Base-by-base conservation (phyloP, 768 basidiomycete genomes). In the Lyophyllum decastes region DNA sequence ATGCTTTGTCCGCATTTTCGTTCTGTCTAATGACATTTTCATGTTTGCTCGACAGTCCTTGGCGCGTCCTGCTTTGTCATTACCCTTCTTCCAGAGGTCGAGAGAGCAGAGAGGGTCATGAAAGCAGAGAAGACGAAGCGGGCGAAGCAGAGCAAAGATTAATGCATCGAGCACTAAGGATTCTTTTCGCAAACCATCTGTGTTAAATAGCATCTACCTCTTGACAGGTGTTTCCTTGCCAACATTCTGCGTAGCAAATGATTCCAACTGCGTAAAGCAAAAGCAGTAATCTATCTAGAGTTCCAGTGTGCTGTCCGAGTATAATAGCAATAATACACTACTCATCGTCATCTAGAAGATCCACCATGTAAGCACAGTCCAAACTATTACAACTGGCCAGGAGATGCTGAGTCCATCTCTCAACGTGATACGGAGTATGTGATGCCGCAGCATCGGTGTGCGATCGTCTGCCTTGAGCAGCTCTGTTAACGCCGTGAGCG, bases 291-390 rank as follows among this genome's bases (percentile, higher is more conserved):
- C 35, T 52, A 56, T 49, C 33, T 58, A 61, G 49, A 54, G 52
- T 12, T 49, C 27, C 22, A 33, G 26, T 40, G 33, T 57, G 50
- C 22, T 19, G 30, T 55, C 45, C 35, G 11, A 50, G 16, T 56
- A 49, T 51, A 49, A 43, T 41, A 58, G 24, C 52, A 55, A 48
- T 46, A 34, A 53, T 47, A 26, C 24, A 45, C 27, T 33, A 19
- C 25, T 47, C 22, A 19, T 22, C 22, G 2, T 46, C 30, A 49
- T 57, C 49, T 63, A 64, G 46, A 53, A 63, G 38, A 76, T 73
- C 66, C 72, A 73, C 73, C 74, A 75, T 33, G 73, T 74, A 35
- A 78, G 73, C 43, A 76, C 52, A 11, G 66, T 45, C 77, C 78
- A 78, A 45, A 71, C 55, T 10, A 74, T 38, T 22, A 70, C 44